Percentiles rank a stretch among this genome's conserved stretches.
phyloP scores from a whole-genome alignment of 2,329 filamentous ascomycete genomes.

The Pseudocercospora pini-densiflorae region DNA sequence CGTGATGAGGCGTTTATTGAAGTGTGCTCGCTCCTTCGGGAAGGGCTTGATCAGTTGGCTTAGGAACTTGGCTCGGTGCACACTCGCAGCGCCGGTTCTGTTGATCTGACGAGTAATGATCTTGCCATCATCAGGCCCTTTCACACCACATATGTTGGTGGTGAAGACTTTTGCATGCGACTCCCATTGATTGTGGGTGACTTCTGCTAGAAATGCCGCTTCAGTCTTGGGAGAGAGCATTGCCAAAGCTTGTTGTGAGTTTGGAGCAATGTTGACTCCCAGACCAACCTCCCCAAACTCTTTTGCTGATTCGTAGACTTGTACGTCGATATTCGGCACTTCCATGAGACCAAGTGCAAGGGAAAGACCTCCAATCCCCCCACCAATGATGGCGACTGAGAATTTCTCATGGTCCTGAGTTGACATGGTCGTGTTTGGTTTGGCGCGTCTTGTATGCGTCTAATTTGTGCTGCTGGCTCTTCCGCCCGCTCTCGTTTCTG shows the following conservation, averaged over 20 bases:
- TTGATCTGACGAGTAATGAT: not conserved
- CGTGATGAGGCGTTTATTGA: slow-evolving; percentile 23
- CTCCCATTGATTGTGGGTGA: not conserved
- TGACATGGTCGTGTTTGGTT: too few species aligned
- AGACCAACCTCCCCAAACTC: slow-evolving; percentile 52
- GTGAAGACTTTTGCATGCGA: not conserved
- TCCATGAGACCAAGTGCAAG: not conserved
- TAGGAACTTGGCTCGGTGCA: slow-evolving; percentile 55
- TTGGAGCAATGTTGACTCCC: slow-evolving; percentile 40
- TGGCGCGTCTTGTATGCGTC: too few species aligned
- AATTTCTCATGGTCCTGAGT: not conserved
- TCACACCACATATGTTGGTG: not conserved
- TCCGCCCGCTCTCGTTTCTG: too few species aligned
- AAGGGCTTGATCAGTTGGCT: slow-evolving; percentile 53
- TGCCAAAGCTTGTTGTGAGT: not conserved
- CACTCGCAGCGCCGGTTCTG: slow-evolving; percentile 34
- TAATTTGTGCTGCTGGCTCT: too few species aligned
- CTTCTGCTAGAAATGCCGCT: not conserved
- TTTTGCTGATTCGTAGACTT: slow-evolving; percentile 44
- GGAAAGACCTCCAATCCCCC: slow-evolving; percentile 11
- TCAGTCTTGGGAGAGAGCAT: not conserved
- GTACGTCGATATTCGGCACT: not conserved
- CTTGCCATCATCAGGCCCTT: not conserved
- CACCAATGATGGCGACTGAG: slow-evolving; percentile 13
- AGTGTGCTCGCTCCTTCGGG: slow-evolving; percentile 43